Conservation (phyloP, 805 yeast genomes). For the Sugiyamaella chiloensis region DNA sequence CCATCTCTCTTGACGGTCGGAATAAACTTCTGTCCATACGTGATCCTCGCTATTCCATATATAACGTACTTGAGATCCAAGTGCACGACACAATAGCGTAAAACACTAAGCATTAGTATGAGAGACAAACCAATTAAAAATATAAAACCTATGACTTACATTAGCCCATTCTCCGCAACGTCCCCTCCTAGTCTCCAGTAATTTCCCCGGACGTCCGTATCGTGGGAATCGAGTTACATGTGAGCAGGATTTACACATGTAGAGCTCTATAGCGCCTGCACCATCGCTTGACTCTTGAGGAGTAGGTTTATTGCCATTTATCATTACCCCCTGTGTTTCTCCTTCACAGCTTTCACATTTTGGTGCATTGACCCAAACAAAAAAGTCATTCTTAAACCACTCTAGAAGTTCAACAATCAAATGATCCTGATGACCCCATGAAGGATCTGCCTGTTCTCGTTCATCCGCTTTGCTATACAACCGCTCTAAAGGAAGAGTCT, state of each 20-base stretch:
- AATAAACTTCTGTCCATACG: conserved; percentile 92
- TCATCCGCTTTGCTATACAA: conserved; percentile 62
- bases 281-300: conserved; percentile 45
- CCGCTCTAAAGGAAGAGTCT: conserved; percentile 54
- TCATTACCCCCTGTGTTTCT: conserved; percentile 8
- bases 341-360: conserved; percentile 53
- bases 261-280: conserved; percentile 62
- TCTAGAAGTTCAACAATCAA: conserved; percentile 53
- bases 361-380: conserved; percentile 78
- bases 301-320: conserved; percentile 44
- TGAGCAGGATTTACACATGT: conserved; percentile 55
- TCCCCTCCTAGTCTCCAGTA: conserved; percentile 64
- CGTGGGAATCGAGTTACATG: conserved; percentile 62
- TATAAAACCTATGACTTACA: conserved; percentile 19
- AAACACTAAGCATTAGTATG: conserved; percentile 56
- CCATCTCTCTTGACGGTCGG: conserved; percentile 62
- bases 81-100: conserved; percentile 61
- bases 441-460: conserved; percentile 32
- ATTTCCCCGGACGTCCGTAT: conserved; percentile 60
- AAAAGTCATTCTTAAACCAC: conserved; percentile 78
- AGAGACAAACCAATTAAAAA: not conserved
- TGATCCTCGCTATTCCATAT: conserved; percentile 92
- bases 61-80: conserved; percentile 64
- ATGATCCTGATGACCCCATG: conserved; percentile 51
- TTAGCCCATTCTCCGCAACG: conserved; percentile 97